Evolutionary conservation across 352 stramenopile genomes (phyloP).

Genomic region (Pythium monospermum): DNA sequence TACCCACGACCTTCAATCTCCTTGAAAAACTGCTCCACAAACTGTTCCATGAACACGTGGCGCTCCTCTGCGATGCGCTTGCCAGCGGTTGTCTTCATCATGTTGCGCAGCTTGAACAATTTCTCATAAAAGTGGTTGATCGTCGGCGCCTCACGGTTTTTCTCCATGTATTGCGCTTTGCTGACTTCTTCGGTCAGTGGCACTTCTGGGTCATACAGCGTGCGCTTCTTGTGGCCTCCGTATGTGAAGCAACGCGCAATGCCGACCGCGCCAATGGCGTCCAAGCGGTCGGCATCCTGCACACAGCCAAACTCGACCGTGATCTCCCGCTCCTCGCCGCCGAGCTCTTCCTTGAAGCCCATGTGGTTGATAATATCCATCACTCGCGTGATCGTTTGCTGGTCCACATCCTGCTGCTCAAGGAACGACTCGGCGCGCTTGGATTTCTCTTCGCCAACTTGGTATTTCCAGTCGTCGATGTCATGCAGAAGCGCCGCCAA

Average conservation of each 20-base stretch:
- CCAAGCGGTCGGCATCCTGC: slow-evolving; percentile 86
- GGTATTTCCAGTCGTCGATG: slow-evolving; percentile 90
- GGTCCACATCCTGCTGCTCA: slow-evolving; percentile 37
- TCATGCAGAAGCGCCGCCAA: slow-evolving; percentile 85
- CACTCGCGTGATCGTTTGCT: slow-evolving; percentile 53
- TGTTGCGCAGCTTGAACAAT: slow-evolving; percentile 78
- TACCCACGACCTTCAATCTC: slow-evolving; percentile 55
- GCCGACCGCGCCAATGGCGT: slow-evolving; percentile 88
- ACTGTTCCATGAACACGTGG: slow-evolving; percentile 84
- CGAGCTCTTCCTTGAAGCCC: slow-evolving; percentile 84
- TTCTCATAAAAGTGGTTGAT: slow-evolving; percentile 93
- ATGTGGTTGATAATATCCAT: slow-evolving; percentile 82
- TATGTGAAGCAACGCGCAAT: slow-evolving; percentile 91
- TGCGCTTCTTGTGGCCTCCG: slow-evolving; percentile 75
- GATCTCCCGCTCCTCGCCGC: slow-evolving; percentile 20
- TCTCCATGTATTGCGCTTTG: slow-evolving; percentile 79
- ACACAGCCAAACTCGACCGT: slow-evolving; percentile 82
- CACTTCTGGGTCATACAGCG: slow-evolving; percentile 71
- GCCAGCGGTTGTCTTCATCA: slow-evolving; percentile 85
- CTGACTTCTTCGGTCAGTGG: slow-evolving; percentile 50
- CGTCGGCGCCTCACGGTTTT: slow-evolving; percentile 55
- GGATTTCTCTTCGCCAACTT: slow-evolving; percentile 41
- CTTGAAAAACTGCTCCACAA: slow-evolving; percentile 75
- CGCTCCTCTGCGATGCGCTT: slow-evolving; percentile 72
- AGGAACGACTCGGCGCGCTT: slow-evolving; percentile 63